Base-by-base conservation (phyloP, 768 basidiomycete genomes). In the Podaxis pistillaris region DNA sequence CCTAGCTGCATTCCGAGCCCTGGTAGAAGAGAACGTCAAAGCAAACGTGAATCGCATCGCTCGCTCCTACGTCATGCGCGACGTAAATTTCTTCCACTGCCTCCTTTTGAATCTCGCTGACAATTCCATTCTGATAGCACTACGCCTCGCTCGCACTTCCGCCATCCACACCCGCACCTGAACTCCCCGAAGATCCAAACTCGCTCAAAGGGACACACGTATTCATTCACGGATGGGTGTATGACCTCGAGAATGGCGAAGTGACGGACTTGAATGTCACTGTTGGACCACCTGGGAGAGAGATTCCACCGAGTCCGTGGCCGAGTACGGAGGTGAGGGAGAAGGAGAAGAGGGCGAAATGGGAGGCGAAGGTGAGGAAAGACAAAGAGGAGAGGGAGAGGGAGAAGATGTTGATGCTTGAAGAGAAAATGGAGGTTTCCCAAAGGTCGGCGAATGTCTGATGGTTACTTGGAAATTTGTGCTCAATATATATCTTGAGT, bases 191-290 rank as follows among this genome's bases (percentile, higher is more conserved):
- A 38, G 68, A 60, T 33, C 66, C 68, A 40, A 69, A 46, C 9
- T 67, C 62, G 36, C 59, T 70, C 4, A 58, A 61, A 38, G 30
- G 63, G 13, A 61, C 67, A 26, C 69, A 72, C 12, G 70, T 78
- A 1, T 77, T 72, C 64, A 69, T 88, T 4, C 85, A 87, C 49
- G 86, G 86, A 5, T 86, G 82, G 82, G 80, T 87, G 36, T 86
- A 86, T 62, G 81, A 86, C 57, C 75, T 87, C 61, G 81, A 80
- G 65, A 80, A 73, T 36, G 86, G 86, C 4, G 69, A 73, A 28
- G 71, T 88, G 53, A 69, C 70, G 38, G 83, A 87, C 65, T 71
- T 89, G 59, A 71, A 75, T 2, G 64, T 85, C 50, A 76, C 78
- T 30, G 69, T 70, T 52, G 78, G 76, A 8, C 74, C 76, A 12